These are phyloP conservation scores for Ceratobasidium sp. DNA, from an alignment of 1,284 basidiomycete species.

Conservation along the genomic window DNA sequence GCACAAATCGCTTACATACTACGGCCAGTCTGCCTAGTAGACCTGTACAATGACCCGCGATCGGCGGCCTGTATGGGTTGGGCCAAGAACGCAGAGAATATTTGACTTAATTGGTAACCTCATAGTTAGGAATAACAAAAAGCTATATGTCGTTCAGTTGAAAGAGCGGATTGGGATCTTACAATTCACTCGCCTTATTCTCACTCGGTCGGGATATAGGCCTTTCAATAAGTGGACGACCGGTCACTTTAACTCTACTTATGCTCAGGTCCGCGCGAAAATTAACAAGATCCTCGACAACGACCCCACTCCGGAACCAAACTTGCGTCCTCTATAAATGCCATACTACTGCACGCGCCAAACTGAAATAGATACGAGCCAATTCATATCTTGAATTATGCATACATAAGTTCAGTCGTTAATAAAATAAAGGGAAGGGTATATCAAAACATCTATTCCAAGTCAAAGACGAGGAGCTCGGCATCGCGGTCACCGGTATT, in stretches of 20 bases:
- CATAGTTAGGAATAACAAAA: too few relatives aligned
- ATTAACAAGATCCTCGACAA: constrained; percentile 76
- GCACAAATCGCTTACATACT: too few relatives aligned
- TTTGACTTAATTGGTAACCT: too few relatives aligned
- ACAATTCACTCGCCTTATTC: too few relatives aligned
- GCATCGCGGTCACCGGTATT: constrained; percentile 27
- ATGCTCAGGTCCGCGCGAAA: constrained; percentile 58
- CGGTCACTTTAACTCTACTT: neutral
- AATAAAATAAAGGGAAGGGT: constrained; percentile 26
- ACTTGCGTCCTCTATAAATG: constrained; percentile 27
- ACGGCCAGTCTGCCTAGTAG: too few relatives aligned
- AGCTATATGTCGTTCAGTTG: too few relatives aligned
- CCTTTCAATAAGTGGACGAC: neutral
- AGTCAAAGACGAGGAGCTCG: constrained; percentile 31
- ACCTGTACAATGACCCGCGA: too few relatives aligned
- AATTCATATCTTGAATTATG: constrained; percentile 33
- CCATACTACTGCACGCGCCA: too few relatives aligned
- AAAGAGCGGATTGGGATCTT: too few relatives aligned
- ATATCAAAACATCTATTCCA: constrained; percentile 25
- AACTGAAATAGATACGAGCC: neutral
- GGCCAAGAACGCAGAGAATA: too few relatives aligned
- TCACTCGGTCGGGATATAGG: too few relatives aligned
- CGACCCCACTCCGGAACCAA: constrained; percentile 56
- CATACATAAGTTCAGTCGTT: constrained; percentile 22
- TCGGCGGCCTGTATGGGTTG: too few relatives aligned